These are phyloP conservation scores for Alnus rubra DNA, from an alignment of 306 rosid genomes.

Conservation along the genomic window DNA sequence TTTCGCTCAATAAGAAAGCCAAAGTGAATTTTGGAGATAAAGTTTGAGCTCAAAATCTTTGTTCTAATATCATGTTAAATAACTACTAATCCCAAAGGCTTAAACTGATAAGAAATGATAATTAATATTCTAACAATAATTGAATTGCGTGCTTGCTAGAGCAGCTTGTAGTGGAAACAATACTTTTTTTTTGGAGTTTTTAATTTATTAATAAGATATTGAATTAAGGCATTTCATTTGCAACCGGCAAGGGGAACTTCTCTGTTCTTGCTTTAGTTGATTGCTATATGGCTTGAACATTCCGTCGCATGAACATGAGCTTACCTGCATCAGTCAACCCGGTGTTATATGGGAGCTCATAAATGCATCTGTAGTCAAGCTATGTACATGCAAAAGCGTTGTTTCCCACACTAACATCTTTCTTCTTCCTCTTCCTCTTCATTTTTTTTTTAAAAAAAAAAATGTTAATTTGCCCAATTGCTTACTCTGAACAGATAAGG, in stretches of 20 bases:
- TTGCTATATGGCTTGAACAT: not conserved
- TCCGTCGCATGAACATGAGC: not conserved
- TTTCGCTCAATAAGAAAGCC: too few species aligned
- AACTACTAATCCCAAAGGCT: too few species aligned
- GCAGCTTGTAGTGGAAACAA: not conserved
- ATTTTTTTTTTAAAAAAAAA: not conserved
- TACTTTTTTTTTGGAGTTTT: not conserved
- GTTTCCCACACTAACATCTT: not conserved
- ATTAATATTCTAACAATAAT: not conserved
- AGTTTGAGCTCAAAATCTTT: too few species aligned
- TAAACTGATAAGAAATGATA: too few species aligned
- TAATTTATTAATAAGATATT: not conserved
- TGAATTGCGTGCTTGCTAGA: not conserved
- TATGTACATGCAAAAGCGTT: not conserved
- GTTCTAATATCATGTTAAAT: too few species aligned
- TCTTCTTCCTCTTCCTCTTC: not conserved
- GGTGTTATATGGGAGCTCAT: not conserved
- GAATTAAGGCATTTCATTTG: not conserved
- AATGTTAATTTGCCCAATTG: not conserved
- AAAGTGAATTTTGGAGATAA: too few species aligned
- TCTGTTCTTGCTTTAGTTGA: not conserved
- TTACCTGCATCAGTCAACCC: not conserved
- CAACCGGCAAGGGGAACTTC: not conserved
- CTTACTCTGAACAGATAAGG: conserved; percentile 56
- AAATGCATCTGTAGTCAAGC: not conserved